These are phyloP conservation scores for Biscogniauxia marginata DNA, from an alignment of 2,329 filamentous ascomycete genomes.

Conservation along the genomic window DNA sequence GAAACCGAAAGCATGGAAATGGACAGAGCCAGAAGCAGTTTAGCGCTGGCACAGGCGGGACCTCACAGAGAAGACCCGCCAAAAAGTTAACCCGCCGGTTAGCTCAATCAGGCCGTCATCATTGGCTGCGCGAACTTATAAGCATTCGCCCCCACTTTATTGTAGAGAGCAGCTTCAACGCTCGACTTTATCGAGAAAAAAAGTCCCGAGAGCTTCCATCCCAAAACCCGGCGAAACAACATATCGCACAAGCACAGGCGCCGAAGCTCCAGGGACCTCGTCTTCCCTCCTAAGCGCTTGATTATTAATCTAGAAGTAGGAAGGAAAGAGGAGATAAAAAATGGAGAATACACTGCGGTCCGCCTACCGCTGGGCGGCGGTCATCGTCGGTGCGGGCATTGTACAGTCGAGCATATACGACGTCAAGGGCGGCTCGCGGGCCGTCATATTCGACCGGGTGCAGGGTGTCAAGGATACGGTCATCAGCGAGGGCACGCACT, in stretches of 20 bases:
- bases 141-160: background rate
- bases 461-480: conserved; percentile 91
- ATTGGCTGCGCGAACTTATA: conserved; percentile 1
- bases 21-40: background rate
- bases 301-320: background rate
- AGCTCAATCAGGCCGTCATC: conserved; percentile 5
- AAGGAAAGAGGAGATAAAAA: background rate
- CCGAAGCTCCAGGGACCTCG: background rate
- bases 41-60: background rate
- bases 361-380: conserved; percentile 67
- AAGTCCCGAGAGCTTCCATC: conserved; percentile 14
- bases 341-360: conserved; percentile 60
- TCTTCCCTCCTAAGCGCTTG: background rate
- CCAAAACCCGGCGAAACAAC: conserved; percentile 4
- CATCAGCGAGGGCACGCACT: conserved; percentile 94
- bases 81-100: conserved; percentile 18
- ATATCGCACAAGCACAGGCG: background rate
- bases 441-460: conserved; percentile 96
- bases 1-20: background rate
- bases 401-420: conserved; percentile 88
- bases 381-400: conserved; percentile 65
- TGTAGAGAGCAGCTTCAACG: background rate
- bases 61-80: conserved; percentile 15
- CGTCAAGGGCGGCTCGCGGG: conserved; percentile 89
- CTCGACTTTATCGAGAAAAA: conserved; percentile 10